Evolutionary conservation across 352 stramenopile genomes (phyloP), one percentile per base, ranked within the genome.

Genomic region (Phytophthora pinifolia): DNA sequence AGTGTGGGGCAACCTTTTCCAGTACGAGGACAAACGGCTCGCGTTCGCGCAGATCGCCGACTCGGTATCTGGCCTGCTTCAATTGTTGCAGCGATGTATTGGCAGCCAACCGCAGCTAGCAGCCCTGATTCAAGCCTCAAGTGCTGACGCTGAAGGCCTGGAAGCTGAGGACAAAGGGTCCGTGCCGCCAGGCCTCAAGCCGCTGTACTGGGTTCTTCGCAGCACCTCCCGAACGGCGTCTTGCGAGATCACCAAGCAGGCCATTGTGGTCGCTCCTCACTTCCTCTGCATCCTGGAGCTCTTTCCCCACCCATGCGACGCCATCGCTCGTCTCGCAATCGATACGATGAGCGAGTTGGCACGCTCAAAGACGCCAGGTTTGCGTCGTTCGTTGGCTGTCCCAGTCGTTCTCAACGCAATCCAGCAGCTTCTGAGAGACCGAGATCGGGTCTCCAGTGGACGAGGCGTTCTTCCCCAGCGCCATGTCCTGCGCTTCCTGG

Each of bases 1-100:
- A 32, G 77, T 87, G 0, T 90, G 77, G 76, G 74, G 76, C 4
- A 90, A 88, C 14, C 61, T 90, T 2, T 65, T 87, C 12, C 63
- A 75, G 17, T 75, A 75, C 42, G 62, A 74, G n/a, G 76, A 87
- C 55, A 88, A 90, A 33, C 74, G 72, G 3, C 33, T 53, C 4
- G 46, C 55, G 7, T 86, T 88, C 33, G 69, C 74, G 3, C 52
- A 73, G 33, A 46, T 74, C 8, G 20, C 60, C 1, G 64, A 78
- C 36, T 70, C 70, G 0, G 58, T 79, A 0, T 70, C 81, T 14
- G 49, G 54, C n/a, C 54, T 88, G 8, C 62, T 90, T 0, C 34
- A 46, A 1, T 45, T 88, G 6, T 48, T 86, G 2, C 56, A 68
- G 9, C 38, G 47, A 1, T 65, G 53, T n/a, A 63, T 59, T 43